A percentile compares a stretch with the other conserved stretches of the same genome.
Evolutionary conservation across 208 protist species (phyloP).

Genomic region (Acanthamoeba royreba): DNA sequence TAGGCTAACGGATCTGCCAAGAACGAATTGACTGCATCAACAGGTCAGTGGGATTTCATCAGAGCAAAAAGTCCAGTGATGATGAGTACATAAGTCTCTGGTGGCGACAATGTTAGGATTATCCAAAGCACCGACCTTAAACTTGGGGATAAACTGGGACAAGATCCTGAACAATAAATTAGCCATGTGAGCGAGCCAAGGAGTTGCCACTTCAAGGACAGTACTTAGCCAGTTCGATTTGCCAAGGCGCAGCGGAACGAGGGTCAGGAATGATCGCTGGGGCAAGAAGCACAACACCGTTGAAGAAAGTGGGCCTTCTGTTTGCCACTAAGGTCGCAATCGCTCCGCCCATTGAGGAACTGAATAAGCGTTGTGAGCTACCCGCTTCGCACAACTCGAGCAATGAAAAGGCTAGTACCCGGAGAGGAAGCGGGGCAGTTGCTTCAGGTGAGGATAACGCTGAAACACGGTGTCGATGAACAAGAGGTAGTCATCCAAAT

Average conservation of each 20-base stretch:
- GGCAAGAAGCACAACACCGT: not conserved
- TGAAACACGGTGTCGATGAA: not conserved
- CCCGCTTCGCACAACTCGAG: not conserved
- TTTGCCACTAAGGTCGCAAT: constrained; percentile 1
- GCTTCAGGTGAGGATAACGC: not conserved
- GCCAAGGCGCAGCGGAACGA: not conserved
- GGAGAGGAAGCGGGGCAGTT: not conserved
- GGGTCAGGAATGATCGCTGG: constrained; percentile 20
- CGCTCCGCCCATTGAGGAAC: not conserved
- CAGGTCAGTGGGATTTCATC: not conserved
- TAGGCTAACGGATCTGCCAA: constrained; percentile 9
- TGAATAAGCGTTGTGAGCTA: not conserved
- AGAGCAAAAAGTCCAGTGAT: not conserved
- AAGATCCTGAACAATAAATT: not conserved
- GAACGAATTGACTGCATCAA: not conserved
- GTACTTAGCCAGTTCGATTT: not conserved
- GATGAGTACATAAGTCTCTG: not conserved
- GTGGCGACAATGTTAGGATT: not conserved
- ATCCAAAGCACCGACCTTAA: not conserved
- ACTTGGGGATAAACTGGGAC: not conserved
- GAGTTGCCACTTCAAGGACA: not conserved
- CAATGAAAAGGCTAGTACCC: not conserved
- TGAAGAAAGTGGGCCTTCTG: not conserved
- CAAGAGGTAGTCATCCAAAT: not conserved
- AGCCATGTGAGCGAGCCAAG: not conserved